Percentiles rank a stretch among this genome's conserved stretches.
Conservation (phyloP, 2,329 filamentous ascomycete species). For the Trichoderma brevicompactum region DNA sequence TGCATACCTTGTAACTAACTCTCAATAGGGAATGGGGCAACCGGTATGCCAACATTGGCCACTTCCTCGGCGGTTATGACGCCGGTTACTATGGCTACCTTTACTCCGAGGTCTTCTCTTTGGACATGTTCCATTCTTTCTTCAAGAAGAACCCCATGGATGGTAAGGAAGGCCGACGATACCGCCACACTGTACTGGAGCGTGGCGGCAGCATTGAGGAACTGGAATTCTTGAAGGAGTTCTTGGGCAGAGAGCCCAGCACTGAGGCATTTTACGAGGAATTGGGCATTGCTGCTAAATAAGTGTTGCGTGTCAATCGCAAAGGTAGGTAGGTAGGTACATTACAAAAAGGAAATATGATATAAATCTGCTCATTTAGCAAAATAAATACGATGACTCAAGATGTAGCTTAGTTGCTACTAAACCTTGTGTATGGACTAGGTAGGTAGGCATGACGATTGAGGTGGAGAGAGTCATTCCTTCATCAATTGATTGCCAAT, state of each 20-base stretch:
- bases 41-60: conserved; percentile 79
- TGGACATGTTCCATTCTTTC: conserved; percentile 83
- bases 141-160: conserved; percentile 83
- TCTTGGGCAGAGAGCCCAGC: conserved; percentile 75
- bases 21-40: conserved; percentile 67
- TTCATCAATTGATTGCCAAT: background rate
- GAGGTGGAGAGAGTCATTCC: background rate
- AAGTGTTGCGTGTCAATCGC: background rate
- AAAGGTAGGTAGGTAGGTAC: background rate
- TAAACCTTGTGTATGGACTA: too few species aligned
- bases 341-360: too few species aligned
- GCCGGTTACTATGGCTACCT: conserved; percentile 81
- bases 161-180: conserved; percentile 71
- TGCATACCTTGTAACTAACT: conserved; percentile 36
- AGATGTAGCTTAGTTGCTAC: too few species aligned
- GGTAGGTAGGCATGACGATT: too few species aligned
- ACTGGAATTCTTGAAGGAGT: conserved; percentile 78
- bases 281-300: conserved; percentile 54
- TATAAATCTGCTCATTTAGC: too few species aligned
- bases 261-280: conserved; percentile 81
- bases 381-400: too few species aligned
- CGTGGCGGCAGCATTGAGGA: conserved; percentile 79
- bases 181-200: conserved; percentile 78
- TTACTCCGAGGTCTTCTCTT: conserved; percentile 77
- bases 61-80: conserved; percentile 83